Evolutionary conservation across 2,329 filamentous ascomycete species (phyloP), one percentile per base, ranked within the genome.

Genomic region (Falciphora oryzae): DNA sequence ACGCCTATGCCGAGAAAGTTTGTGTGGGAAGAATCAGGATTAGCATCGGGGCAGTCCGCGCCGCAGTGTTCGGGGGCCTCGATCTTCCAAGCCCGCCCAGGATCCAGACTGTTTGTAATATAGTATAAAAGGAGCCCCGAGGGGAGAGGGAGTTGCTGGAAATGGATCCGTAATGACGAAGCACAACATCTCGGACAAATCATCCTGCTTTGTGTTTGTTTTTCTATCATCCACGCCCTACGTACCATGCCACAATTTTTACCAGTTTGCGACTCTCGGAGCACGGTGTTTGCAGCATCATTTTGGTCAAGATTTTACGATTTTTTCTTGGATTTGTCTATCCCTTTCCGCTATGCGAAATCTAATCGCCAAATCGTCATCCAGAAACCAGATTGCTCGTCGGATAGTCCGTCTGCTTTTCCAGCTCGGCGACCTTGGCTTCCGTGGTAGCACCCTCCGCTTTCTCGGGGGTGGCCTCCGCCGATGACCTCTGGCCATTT

Each of bases 341-440:
- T 38, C 18, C 35, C 18, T 53, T n/a, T 13, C 6, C n/a, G 1
- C 3, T n/a, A 22, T 32, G 38, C 2, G 38, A 44, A 16, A 18
- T 44, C 7, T n/a, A 10, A 2, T n/a, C 22, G 7, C n/a, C 0
- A 4, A n/a, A 10, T 53, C 44, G 22, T n/a, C 63, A 69, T 22
- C 68, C 68, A 56, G 67, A 66, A 50, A 68, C 67, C 13, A 68
- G 53, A 31, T 68, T 65, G 32, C 67, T 69, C 29, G 64, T 58
- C 25, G 63, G 62, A 38, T 62, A 68, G 53, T 38, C 63, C 11
- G 65, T 68, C 35, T 62, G 66, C 62, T 59, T 67, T 61, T 69
- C 63, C 53, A 68, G 31, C 59, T 27, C 53, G 22, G 27, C 65
- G 53, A 62, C 63, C 57, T n/a, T 63, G n/a, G 50, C 57, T 4